Base-by-base conservation (phyloP, 331 rosid genomes). In the Dryas integrifolia region DNA sequence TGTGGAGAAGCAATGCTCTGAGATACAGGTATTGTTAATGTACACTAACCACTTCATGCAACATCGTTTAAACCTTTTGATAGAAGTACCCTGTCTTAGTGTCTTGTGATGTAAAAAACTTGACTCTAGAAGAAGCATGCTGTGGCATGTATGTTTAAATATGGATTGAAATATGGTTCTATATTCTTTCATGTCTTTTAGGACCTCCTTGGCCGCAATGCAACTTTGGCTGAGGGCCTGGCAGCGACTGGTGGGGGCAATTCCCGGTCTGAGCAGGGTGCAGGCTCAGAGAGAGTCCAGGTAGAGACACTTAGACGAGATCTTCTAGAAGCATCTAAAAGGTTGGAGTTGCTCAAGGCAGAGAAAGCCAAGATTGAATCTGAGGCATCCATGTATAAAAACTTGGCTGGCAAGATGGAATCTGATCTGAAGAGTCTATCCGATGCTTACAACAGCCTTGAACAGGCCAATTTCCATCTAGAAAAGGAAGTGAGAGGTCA, bases 391-490 rank as follows among this genome's bases (percentile, higher is more conserved):
- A 81, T 65, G 84, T 88, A 89, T 72, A 83, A 30, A 67, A 89
- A 83, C 76, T 79, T 89, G 72, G 97, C 97, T 4, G 86, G 87
- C 72, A 94, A 94, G 90, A 86, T 76, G 59, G 97, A 94, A 83
- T 76, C 97, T 3, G 98, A 94, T 74, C 88, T 94, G 65, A 84
- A 89, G 90, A 91, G 96, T 75, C 87, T 94, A 26, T 94, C 97
- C 0, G 91, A 86, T 79, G 98, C 98, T 15, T 94, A 91, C 85
- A 94, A 94, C 82, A 94, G 97, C 74, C 97, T 94, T 45, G 97
- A 94, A 80, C 96, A 89, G 65, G 80, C 90, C 35, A 94, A 86
- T 82, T 50, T 79, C 73, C 91, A 84, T 41, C 55, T 94, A 75
- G 97, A 94, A 80, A 88, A 91, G 46, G 90, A 90, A 84, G 77